A percentile compares a stretch with the other conserved stretches of the same genome.
Evolutionary conservation across 73 alveolate genomes (phyloP).

Genomic region (Symbiodinium pilosum): DNA sequence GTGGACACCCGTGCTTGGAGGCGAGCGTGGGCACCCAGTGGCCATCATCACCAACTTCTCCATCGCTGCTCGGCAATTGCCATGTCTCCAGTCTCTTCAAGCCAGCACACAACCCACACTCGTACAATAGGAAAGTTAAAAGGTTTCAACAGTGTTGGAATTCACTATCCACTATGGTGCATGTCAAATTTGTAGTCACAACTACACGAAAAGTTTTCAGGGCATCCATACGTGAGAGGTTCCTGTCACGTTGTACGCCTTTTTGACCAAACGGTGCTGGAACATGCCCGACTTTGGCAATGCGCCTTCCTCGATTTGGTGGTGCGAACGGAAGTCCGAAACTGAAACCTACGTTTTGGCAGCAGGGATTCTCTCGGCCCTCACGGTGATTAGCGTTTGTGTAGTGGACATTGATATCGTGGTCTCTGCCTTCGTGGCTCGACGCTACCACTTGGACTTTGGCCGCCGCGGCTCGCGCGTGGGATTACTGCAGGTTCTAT

Average conservation of each 20-base stretch:
- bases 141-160: too few relatives aligned
- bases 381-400: constrained; percentile 64
- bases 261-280: constrained; percentile 12
- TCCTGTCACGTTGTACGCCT: constrained; percentile 56
- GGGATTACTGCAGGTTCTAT: constrained; percentile 4
- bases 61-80: background rate
- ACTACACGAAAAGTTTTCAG: too few relatives aligned
- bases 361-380: background rate
- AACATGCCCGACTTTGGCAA: background rate
- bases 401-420: constrained; percentile 67
- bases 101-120: too few relatives aligned
- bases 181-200: too few relatives aligned
- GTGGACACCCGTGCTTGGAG: constrained; percentile 89
- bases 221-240: too few relatives aligned
- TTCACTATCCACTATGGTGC: background rate
- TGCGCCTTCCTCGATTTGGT: background rate
- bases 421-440: constrained; percentile 60
- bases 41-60: constrained; percentile 86
- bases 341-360: constrained; percentile 44
- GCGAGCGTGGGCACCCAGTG: constrained; percentile 79
- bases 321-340: constrained; percentile 65
- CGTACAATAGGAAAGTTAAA: too few relatives aligned
- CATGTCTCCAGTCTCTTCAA: too few relatives aligned
- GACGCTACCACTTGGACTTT: constrained; percentile 57
- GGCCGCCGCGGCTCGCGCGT: constrained; percentile 34